Conservation (phyloP, 192 early-diverging fungal species). For the Powellomyces hirtus region DNA sequence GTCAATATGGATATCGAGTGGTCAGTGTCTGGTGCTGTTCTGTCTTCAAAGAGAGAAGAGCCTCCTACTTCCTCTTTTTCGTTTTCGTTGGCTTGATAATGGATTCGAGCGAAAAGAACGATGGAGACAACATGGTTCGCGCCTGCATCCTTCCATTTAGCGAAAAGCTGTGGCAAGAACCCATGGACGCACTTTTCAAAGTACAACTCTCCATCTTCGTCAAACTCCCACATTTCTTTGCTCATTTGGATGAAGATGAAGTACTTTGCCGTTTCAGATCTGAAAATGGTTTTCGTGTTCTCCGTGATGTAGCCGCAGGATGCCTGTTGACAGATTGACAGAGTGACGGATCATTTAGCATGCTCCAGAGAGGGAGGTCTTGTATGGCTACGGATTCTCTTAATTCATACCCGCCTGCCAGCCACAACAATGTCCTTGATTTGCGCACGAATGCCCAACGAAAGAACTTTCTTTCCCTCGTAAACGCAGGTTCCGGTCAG, state of each 20-base stretch:
- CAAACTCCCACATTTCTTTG: constrained; percentile 97
- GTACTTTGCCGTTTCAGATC: constrained; percentile 91
- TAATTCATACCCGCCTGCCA: constrained; percentile 50
- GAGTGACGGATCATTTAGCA: too few species aligned
- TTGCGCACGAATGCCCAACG: constrained; percentile 71
- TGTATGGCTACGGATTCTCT: too few species aligned
- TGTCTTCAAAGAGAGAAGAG: neutral
- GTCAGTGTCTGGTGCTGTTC: neutral
- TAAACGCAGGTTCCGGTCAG: constrained; percentile 73
- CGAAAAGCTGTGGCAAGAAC: constrained; percentile 87
- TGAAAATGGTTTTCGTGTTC: constrained; percentile 80
- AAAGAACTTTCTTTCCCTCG: constrained; percentile 64
- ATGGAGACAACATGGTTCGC: constrained; percentile 96
- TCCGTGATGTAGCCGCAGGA: constrained; percentile 76
- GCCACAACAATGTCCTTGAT: constrained; percentile 78
- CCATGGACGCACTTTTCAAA: constrained; percentile 90
- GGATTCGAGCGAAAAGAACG: constrained; percentile 88
- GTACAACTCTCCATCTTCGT: constrained; percentile 93
- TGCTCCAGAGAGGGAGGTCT: too few species aligned
- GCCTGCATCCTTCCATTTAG: constrained; percentile 73
- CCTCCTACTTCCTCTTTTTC: neutral
- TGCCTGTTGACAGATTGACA: constrained; percentile 45
- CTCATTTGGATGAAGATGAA: constrained; percentile 97
- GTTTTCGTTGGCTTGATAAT: constrained; percentile 52
- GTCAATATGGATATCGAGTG: constrained; percentile 11